Evolutionary conservation across 2,329 filamentous ascomycete genomes (phyloP).

Genomic region (Ophiocordyceps camponoti-leonardi): DNA sequence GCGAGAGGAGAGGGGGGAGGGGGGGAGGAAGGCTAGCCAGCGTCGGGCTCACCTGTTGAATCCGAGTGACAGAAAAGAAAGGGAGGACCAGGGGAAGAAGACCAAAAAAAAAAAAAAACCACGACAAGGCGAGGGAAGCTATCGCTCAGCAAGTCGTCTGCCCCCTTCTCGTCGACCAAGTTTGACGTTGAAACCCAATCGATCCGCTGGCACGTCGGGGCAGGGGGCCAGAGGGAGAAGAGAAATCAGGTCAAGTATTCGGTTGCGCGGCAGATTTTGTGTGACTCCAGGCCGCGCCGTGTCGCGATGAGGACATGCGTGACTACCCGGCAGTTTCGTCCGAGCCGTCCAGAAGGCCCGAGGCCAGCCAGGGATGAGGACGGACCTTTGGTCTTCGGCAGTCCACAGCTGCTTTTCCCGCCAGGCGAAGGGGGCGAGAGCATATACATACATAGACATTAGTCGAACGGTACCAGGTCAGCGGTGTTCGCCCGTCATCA

Average conservation of each 20-base stretch:
- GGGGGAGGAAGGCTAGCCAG: neutral
- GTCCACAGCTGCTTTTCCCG: neutral
- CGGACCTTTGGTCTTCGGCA: neutral
- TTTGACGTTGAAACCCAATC: constrained; percentile 5
- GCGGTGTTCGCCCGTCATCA: constrained; percentile 16
- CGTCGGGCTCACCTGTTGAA: neutral
- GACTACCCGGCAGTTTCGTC: constrained; percentile 2
- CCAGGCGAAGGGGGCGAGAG: constrained; percentile 4
- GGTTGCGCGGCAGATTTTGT: constrained; percentile 8
- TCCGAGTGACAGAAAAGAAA: neutral
- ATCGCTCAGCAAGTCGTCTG: neutral
- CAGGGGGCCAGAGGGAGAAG: constrained; percentile 3
- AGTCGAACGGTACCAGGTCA: constrained; percentile 8
- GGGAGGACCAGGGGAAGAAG: neutral
- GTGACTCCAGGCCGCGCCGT: constrained; percentile 5
- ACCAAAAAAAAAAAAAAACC: neutral
- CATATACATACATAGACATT: neutral
- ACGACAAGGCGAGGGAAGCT: neutral
- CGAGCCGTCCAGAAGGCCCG: neutral
- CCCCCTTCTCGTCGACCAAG: constrained; percentile 5
- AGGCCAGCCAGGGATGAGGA: neutral
- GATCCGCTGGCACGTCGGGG: neutral
- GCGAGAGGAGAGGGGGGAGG: neutral
- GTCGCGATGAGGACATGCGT: constrained; percentile 6
- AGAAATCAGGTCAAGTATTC: constrained; percentile 5